These are phyloP conservation scores for Rhypophila decipiens DNA, from an alignment of 495 filamentous ascomycete species.

Conservation along the genomic window DNA sequence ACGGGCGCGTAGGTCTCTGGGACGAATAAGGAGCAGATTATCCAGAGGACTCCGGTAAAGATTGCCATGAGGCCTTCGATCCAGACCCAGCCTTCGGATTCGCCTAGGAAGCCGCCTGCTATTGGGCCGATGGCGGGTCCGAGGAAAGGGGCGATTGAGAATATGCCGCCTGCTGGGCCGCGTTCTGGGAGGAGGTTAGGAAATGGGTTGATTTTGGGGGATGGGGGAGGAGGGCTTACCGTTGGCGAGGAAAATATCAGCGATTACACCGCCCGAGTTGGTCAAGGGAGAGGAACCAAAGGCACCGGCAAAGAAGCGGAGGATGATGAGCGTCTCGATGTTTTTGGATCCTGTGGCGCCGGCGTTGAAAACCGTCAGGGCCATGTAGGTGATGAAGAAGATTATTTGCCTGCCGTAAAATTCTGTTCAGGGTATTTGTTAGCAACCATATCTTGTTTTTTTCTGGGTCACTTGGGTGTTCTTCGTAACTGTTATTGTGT, in stretches of 20 bases:
- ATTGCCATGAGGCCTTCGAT: conserved; percentile 59
- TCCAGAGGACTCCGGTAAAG: conserved; percentile 62
- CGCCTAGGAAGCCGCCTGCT: conserved; percentile 52
- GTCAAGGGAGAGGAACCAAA: conserved; percentile 70
- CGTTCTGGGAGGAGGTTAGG: conserved; percentile 38
- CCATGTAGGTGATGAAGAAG: conserved; percentile 57
- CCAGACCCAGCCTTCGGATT: conserved; percentile 56
- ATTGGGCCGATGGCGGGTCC: conserved; percentile 58
- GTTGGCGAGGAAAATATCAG: conserved; percentile 62
- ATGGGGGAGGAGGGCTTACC: conserved; percentile 6
- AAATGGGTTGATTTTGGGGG: not conserved
- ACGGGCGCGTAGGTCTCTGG: conserved; percentile 78
- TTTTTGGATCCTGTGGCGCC: conserved; percentile 58
- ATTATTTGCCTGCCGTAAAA: conserved; percentile 67
- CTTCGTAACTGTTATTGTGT: too few species aligned
- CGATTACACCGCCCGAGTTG: conserved; percentile 68
- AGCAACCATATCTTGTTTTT: not conserved
- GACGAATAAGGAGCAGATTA: conserved; percentile 56
- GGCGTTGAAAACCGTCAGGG: conserved; percentile 63
- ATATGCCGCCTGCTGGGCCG: conserved; percentile 58
- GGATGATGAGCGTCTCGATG: conserved; percentile 58
- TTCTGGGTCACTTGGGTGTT: too few species aligned
- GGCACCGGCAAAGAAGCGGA: conserved; percentile 74
- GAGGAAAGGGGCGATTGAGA: conserved; percentile 61
- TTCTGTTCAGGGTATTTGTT: conserved; percentile 30